A percentile compares a stretch with the other conserved stretches of the same genome.
Evolutionary conservation across 2,329 filamentous ascomycete species (phyloP).

Genomic region (Apiospora rasikravindrae): DNA sequence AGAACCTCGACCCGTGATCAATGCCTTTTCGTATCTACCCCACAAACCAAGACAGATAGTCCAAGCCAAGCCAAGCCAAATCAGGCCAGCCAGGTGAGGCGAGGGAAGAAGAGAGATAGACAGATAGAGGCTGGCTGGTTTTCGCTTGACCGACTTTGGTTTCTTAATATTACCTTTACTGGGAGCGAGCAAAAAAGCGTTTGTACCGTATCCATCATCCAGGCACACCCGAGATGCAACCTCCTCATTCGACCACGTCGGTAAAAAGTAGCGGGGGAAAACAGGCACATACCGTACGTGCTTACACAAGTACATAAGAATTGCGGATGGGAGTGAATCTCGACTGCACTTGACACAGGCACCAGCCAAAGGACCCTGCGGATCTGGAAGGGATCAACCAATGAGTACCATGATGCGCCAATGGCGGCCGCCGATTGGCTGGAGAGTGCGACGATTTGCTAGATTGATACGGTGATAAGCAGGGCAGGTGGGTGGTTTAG

Average conservation of each 20-base stretch:
- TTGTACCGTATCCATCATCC: background rate
- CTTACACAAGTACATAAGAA: constrained; percentile 1
- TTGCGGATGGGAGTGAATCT: background rate
- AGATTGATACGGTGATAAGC: background rate
- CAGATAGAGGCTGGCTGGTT: background rate
- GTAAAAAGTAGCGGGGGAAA: background rate
- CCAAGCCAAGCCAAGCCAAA: background rate
- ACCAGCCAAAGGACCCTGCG: constrained; percentile 13
- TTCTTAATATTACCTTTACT: background rate
- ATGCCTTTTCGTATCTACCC: constrained; percentile 12
- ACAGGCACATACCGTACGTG: background rate
- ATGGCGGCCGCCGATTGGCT: background rate
- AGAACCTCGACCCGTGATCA: background rate
- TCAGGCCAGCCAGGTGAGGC: background rate
- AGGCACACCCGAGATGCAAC: background rate
- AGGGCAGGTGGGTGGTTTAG: too few relatives aligned
- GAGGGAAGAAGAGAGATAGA: background rate
- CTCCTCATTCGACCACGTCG: background rate
- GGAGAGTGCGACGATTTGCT: background rate
- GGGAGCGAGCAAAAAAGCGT: background rate
- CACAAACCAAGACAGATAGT: constrained; percentile 6
- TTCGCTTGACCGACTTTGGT: background rate
- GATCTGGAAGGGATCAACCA: constrained; percentile 13
- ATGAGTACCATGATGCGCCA: background rate
- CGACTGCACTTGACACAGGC: constrained; percentile 9